Percentiles rank a stretch among this genome's conserved stretches.
phyloP scores from a whole-genome alignment of 306 rosid genomes.

The Betula pendula region DNA sequence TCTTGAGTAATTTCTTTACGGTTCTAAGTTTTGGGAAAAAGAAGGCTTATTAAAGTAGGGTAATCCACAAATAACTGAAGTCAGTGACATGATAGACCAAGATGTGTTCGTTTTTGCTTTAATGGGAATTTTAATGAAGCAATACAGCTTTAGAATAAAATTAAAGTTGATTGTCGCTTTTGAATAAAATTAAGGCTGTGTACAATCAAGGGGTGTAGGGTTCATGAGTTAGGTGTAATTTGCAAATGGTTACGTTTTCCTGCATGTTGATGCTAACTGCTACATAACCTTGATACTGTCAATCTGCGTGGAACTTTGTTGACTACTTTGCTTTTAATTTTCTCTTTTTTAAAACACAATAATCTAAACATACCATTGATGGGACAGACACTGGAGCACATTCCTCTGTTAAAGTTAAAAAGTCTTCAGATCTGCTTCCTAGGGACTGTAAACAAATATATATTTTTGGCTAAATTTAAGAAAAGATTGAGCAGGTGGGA shows the following conservation, averaged over 20 bases:
- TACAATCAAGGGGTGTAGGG: background rate
- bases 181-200: no score
- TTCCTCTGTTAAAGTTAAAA: background rate
- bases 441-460: background rate
- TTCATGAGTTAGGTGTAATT: background rate
- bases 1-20: background rate
- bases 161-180: background rate
- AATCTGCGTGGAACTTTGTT: background rate
- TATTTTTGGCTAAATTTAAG: no score
- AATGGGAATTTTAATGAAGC: background rate
- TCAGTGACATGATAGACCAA: background rate
- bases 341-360: background rate
- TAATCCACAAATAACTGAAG: background rate
- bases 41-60: background rate
- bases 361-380: background rate
- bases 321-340: background rate
- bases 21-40: background rate
- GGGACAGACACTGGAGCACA: background rate
- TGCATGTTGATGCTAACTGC: background rate
- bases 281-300: background rate
- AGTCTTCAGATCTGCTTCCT: background rate
- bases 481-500: background rate
- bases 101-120: background rate
- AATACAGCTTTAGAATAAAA: background rate
- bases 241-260: background rate